Evolutionary conservation across 1,139 yeast genomes (phyloP), one percentile per base, ranked within the genome.

Genomic region (Diutina catenulata): DNA sequence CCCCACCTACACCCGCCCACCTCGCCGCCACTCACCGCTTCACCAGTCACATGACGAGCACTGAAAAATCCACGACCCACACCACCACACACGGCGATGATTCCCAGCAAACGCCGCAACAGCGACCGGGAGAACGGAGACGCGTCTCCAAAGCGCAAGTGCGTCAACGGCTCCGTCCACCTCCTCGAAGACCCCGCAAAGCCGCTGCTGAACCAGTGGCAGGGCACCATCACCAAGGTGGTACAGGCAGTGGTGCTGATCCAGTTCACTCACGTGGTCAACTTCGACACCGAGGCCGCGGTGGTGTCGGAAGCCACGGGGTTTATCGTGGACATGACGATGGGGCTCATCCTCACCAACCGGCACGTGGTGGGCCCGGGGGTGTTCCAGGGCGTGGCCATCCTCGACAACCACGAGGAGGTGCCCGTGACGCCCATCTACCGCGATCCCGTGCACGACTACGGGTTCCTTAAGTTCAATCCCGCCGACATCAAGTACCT

Each of bases 331-430:
- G 96, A 88, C 55, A 69, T 88, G 3, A 64, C 70, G 40, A 58
- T 74, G 32, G 97, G 97, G 8, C 70, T 86, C 44, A 86, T 88
- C 42, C 67, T 88, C 53, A 88, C 96, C 11, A 88, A 88, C 59
- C 73, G 95, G 55, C 96, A 87, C 53, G 96, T 87, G 36, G 95
- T 87, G 32, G 95, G 95, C 1, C 87, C 95, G 0, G 95, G 96
- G 8, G 95, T 95, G 2, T 86, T 88, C 53, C 72, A 77, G 36
- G 95, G 96, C 1, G 84, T 80, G 50, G 94, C 86, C 0, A 88
- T 88, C 1, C 87, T 87, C 52, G 95, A 88, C 53, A 88, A 88
- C 54, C 96, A 88, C 55, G 97, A 88, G 58, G 95, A 88, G 58
- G 84, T 87, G 38, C 86, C 79, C 38, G 94, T 86, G 5, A 75